Evolutionary conservation across 148 eudicot genomes (phyloP), one percentile per base, ranked within the genome.

Genomic region (Fallopia convolvulus): DNA sequence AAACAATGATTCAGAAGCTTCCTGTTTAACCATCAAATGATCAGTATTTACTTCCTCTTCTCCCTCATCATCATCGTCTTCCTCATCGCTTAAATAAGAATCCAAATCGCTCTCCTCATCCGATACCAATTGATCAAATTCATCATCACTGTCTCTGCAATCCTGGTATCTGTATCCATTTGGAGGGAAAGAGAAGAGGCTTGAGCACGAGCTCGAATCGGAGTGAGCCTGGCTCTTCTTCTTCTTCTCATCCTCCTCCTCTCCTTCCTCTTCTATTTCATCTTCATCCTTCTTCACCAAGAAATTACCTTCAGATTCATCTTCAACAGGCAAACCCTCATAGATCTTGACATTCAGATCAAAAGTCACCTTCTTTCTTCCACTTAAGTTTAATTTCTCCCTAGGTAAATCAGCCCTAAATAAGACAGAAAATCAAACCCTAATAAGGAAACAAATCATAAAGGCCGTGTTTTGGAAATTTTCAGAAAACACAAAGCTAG

Each of bases 1-100:
- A 76, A 92, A 90, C 74, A 87, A 77, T 2, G 97, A 92, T 7
- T 80, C 89, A 61, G 88, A 84, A n/a, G 87, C 81, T 47, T 83
- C 83, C 26, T 80, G 81, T 15, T 83, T 23, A 74, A 12, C 77
- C 8, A 8, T 21, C 26, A 10, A 7, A 21, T 77, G 36, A 20
- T 72, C 76, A 70, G 23, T 56, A 6, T 53, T 70, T 2, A 58
- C 75, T 10, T 79, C 83, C 40, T 76, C 80, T 9, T 70, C 68
- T 14, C 73, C 80, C 30, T 41, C 75, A 18, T 77, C 74, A 23
- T 39, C 32, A 50, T 76, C 81, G 4, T 77, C 77, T 3, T 79
- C 80, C 1, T 74, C 82, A 47, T 48, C 56, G 77, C 77, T 46
- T 36, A 58, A 30, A n/a, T 75, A 55, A 8, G 26, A 36, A 73